Base-by-base conservation (phyloP, 768 basidiomycete species). In the Infundibulicybe gibba region DNA sequence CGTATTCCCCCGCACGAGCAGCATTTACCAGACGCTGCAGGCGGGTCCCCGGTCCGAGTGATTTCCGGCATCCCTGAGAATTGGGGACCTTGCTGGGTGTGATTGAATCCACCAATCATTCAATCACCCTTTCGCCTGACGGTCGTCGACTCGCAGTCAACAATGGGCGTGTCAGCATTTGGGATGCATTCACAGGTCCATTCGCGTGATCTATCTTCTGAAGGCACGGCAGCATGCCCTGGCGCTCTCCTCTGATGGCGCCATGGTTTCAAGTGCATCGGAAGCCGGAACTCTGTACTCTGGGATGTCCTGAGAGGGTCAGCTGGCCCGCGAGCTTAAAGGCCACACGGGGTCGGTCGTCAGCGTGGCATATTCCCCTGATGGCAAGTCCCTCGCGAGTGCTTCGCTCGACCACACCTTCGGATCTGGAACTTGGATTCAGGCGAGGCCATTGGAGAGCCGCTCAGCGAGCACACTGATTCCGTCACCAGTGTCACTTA, bases 331-430 rank as follows among this genome's bases (percentile, higher is more conserved):
- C 32, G 16, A 38, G 37, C 3, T 44, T 51, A 14, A 41, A 43
- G n/a, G 54, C 50, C 12, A 25, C 25, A 25, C 4, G 8, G 8
- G 25, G 25, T 25, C 8, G 25, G 25, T 25, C 25, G 25, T 25
- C 25, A 25, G 25, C 8, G 25, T 25, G 8, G 25, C 25, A 8
- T 25, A 25, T 41, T 54, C 54, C 2, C 49, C 48, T 5, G 53
- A 59, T 45, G 50, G 56, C 8, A 32, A 14, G 5, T 37, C 39
- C 5, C 38, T 62, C 6, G 52, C 52, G 11, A 57, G 53, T 13
- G 60, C 55, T 11, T 61, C 57, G 5, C 31, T 47, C 15, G 61
- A 62, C 37, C 41, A 49, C 15, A 56, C 54, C 45, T 59, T 16
- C 41, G 40, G 4, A 21, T 57, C 9, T 61, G 59, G 59, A 58